Evolutionary conservation across 2,329 filamentous ascomycete genomes (phyloP), one percentile per base, ranked within the genome.

Genomic region (Emergomyces orientalis): DNA sequence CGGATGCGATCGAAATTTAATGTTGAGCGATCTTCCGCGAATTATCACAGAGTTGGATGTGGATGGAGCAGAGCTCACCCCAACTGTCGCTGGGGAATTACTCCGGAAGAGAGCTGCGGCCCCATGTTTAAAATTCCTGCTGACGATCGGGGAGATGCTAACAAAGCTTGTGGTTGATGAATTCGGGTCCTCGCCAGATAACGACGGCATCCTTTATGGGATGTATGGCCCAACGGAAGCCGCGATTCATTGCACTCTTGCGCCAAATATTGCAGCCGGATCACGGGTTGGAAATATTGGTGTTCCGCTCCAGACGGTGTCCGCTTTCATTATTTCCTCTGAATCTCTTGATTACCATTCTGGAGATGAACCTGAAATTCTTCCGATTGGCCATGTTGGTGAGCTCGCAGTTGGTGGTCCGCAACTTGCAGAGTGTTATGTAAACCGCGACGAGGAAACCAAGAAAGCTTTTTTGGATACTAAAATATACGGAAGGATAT

Each of bases 211-310:
- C 52, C 80, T 97, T 0, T 92, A 90, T 83, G 92, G 87, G 41
- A 96, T 96, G 91, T 97, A 97, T 71, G 92, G 92, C 0, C 92
- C 92, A 1, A 97, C 92, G 0, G 92, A 97, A 76, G 90, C 90
- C 8, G 86, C 91, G 0, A 96, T 97, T 63, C 92, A 97, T 72
- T 97, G 90, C 72, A 95, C 90, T 0, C 75, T 94, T 4, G 87
- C 90, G 66, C 78, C 86, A 0, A 77, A 79, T 0, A 87, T 95
- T 68, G 71, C 76, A 6, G 78, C 80, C 4, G 73, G 75, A 25
- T 84, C 83, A 8, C 80, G 84, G 2, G 84, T 86, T 5, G 82
- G 84, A 3, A 88, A 86, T 58, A 94, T 96, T 66, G 92, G 92
- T 0, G 73, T 84, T 7, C 91, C 91, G 0, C 80, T 97, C 1